Evolutionary conservation across 306 rosid genomes (phyloP).

Genomic region (Castanopsis chinensis): DNA sequence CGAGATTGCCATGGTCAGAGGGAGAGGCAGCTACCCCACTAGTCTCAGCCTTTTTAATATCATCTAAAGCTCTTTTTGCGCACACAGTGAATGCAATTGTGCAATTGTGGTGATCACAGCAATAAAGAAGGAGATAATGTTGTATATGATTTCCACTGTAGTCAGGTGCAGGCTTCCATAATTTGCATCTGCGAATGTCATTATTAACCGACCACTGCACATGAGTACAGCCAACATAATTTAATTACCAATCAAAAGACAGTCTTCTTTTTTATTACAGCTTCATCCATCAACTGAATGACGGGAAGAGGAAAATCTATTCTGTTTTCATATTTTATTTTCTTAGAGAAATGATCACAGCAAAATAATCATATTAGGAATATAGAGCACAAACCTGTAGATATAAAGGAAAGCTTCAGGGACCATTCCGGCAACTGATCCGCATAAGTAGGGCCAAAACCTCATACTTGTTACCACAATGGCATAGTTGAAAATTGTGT

Average conservation of each 20-base stretch:
- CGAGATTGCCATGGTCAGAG: conserved; percentile 37
- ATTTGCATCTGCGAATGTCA: conserved; percentile 74
- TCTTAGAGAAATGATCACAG: too few species aligned
- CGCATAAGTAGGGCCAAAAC: too few species aligned
- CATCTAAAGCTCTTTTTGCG: conserved; percentile 70
- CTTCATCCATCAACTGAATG: too few species aligned
- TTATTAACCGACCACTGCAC: conserved; percentile 83
- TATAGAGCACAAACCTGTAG: too few species aligned
- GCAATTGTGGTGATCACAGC: conserved; percentile 75
- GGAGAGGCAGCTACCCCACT: conserved; percentile 41
- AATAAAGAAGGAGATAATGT: conserved; percentile 66
- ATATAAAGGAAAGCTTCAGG: too few species aligned
- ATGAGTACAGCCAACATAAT: neutral
- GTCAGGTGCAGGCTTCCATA: conserved; percentile 82
- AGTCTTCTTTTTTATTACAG: too few species aligned
- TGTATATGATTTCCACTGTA: conserved; percentile 81
- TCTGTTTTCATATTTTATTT: too few species aligned
- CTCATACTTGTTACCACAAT: too few species aligned
- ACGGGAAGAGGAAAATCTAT: neutral
- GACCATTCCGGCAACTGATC: too few species aligned
- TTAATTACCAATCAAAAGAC: neutral
- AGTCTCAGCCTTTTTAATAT: conserved; percentile 55
- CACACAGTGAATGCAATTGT: conserved; percentile 76
- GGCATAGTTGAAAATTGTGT: too few species aligned
- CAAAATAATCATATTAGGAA: too few species aligned